Percentiles rank a stretch among this genome's conserved stretches.
phyloP scores from a whole-genome alignment of 2,329 filamentous ascomycete species.

The Orbilia brochopaga region DNA sequence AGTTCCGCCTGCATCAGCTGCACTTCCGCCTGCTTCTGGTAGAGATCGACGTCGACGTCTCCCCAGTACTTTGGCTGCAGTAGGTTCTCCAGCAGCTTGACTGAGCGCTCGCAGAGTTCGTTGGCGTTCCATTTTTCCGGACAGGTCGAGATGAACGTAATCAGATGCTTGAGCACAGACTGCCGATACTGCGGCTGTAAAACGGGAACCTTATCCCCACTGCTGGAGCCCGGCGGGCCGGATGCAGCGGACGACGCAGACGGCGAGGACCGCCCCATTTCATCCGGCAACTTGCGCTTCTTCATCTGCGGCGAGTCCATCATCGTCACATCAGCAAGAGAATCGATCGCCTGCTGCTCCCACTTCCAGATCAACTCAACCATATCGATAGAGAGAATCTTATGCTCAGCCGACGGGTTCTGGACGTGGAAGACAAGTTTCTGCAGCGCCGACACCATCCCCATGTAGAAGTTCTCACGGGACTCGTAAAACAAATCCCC shows the following conservation, averaged over 20 bases:
- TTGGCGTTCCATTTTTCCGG: conserved; percentile 77
- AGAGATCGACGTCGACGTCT: conserved; percentile 87
- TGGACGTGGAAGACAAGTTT: conserved; percentile 80
- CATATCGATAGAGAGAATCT: conserved; percentile 86
- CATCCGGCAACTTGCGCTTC: conserved; percentile 72
- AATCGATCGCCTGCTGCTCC: conserved; percentile 77
- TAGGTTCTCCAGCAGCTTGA: conserved; percentile 80
- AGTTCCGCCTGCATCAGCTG: conserved; percentile 79
- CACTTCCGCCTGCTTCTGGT: conserved; percentile 81
- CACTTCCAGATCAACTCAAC: conserved; percentile 90
- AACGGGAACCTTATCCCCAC: conserved; percentile 40
- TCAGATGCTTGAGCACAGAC: conserved; percentile 88
- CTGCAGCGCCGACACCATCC: conserved; percentile 85
- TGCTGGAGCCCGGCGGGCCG: conserved; percentile 37
- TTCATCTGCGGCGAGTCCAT: conserved; percentile 74
- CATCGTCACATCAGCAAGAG: conserved; percentile 58
- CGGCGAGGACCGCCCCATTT: conserved; percentile 54
- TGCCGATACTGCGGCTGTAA: conserved; percentile 59
- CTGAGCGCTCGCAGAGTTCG: conserved; percentile 84
- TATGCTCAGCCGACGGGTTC: conserved; percentile 86
- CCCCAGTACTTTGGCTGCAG: conserved; percentile 88
- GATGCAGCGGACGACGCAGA: conserved; percentile 31
- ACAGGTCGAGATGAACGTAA: conserved; percentile 90
- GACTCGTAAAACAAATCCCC: conserved; percentile 94
- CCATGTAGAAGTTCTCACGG: conserved; percentile 83